Evolutionary conservation across 352 stramenopile genomes (phyloP), one percentile per base, ranked within the genome.

Genomic region (Globisporangium polare): DNA sequence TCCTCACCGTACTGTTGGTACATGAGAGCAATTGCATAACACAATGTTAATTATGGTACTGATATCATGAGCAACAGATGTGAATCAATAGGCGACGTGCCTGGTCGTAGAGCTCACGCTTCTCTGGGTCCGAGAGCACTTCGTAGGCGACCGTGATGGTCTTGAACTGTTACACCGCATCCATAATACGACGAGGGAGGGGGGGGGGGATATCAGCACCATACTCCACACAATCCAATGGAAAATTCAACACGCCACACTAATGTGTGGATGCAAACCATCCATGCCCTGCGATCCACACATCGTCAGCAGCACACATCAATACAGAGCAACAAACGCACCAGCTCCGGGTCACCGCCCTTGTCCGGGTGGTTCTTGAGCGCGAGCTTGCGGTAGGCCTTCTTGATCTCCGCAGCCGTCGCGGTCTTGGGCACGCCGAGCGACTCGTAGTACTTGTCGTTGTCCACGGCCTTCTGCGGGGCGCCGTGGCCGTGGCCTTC

Each of bases 321-420:
- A 18, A 27, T 13, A 60, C 6, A 37, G 24, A 29, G 6, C 26
- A 42, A 33, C 24, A 17, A 18, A 58, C 74, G 54, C 63, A 83
- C 74, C 26, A 92, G 71, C 71, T 99, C 97, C 45, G 96, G 90
- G 78, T 99, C 97, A 63, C 97, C 97, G 53, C 97, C 97, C 78
- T 99, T 99, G 73, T 99, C 97, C 26, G 97, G 97, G 78, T 99
- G 97, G 74, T 99, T 97, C 75, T 95, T 96, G 18, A 95, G 74
- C 52, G 88, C 88, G 26, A 96, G 68, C 69, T 96, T 96, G 59
- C 88, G 83, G 72, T 96, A 96, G 7, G 89, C 87, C 64, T 95
- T 95, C 77, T 96, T 96, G 68, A 96, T 92, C 67, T 97, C 88
- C 8, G 78, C 85, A 8, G 73, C 75, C 50, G 77, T 88, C 22